These are phyloP conservation scores for Fraxinus xanthoxyloides DNA, from an alignment of 305 asterid species.

Conservation along the genomic window DNA sequence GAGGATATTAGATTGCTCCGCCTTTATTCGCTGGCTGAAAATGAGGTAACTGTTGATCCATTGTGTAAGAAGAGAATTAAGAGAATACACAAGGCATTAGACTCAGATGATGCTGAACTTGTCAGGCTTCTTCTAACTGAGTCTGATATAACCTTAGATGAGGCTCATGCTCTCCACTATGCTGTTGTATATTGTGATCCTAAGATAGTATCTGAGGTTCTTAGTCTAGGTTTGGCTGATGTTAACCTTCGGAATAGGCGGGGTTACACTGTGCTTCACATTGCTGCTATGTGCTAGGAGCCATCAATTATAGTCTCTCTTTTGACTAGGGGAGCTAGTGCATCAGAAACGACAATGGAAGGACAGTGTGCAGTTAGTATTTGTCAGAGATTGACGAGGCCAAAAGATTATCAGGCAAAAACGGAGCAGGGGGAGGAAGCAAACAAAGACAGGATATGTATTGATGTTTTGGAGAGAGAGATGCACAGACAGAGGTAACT, in stretches of 20 bases:
- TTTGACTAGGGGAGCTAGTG: slow-evolving; percentile 55
- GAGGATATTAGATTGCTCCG: slow-evolving; percentile 40
- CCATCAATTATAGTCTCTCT: slow-evolving; percentile 67
- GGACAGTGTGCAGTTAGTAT: slow-evolving; percentile 49
- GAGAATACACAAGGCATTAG: slow-evolving; percentile 62
- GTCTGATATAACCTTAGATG: slow-evolving; percentile 60
- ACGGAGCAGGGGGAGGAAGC: slow-evolving; percentile 56
- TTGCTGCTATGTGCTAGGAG: slow-evolving; percentile 64
- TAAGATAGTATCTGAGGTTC: slow-evolving; percentile 59
- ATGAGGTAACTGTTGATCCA: slow-evolving; percentile 30
- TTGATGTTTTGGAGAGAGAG: slow-evolving; percentile 71
- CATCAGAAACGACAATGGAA: slow-evolving; percentile 40
- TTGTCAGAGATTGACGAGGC: slow-evolving; percentile 57
- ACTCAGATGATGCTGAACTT: slow-evolving; percentile 68
- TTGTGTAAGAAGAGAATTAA: slow-evolving; percentile 43
- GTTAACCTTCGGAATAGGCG: slow-evolving; percentile 48
- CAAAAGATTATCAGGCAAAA: slow-evolving; percentile 59
- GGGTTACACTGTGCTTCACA: slow-evolving; percentile 57
- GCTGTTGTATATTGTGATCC: slow-evolving; percentile 68
- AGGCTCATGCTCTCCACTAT: slow-evolving; percentile 65
- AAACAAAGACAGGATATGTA: slow-evolving; percentile 54
- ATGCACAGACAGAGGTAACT: slow-evolving; percentile 63
- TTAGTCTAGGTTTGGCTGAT: slow-evolving; percentile 49
- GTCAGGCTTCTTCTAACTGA: slow-evolving; percentile 54
- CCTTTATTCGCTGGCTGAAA: slow-evolving; percentile 25